phyloP scores from a whole-genome alignment of 2,329 filamentous ascomycete species.

The Fusarium multiceps region DNA sequence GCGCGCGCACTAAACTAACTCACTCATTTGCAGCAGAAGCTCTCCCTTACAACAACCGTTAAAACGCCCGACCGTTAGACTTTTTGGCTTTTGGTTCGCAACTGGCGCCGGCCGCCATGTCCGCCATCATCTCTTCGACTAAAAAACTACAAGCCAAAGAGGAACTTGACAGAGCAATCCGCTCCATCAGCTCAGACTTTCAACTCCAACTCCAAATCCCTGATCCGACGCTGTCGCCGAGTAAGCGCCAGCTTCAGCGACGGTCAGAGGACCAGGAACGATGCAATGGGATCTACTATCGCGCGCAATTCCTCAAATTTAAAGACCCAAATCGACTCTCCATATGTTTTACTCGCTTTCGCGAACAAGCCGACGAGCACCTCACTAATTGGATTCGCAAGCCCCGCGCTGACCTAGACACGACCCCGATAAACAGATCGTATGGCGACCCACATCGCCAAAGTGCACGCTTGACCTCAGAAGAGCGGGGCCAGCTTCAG shows the following conservation, averaged over 20 bases:
- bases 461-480: slow-evolving; percentile 22
- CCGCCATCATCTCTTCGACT: neutral
- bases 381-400: slow-evolving; percentile 37
- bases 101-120: slow-evolving; percentile 30
- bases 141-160: slow-evolving; percentile 28
- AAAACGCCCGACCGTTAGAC: neutral
- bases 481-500: slow-evolving; percentile 45
- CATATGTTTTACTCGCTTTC: slow-evolving; percentile 41
- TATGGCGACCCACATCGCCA: slow-evolving; percentile 39
- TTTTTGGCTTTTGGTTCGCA: slow-evolving; percentile 6
- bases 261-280: slow-evolving; percentile 41
- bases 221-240: slow-evolving; percentile 43
- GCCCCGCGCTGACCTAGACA: slow-evolving; percentile 39
- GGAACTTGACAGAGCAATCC: slow-evolving; percentile 42
- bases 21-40: slow-evolving; percentile 2
- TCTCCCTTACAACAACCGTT: slow-evolving; percentile 4
- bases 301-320: slow-evolving; percentile 39
- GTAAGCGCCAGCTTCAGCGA: slow-evolving; percentile 33
- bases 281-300: slow-evolving; percentile 40
- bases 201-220: slow-evolving; percentile 42
- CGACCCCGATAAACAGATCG: slow-evolving; percentile 20
- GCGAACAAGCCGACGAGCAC: slow-evolving; percentile 33
- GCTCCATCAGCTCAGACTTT: slow-evolving; percentile 45
- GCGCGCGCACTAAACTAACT: neutral
- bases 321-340: slow-evolving; percentile 31